A percentile compares a stretch with the other conserved stretches of the same genome.
phyloP scores from a whole-genome alignment of 2,329 filamentous ascomycete species.

The Colletotrichum acutatum region DNA sequence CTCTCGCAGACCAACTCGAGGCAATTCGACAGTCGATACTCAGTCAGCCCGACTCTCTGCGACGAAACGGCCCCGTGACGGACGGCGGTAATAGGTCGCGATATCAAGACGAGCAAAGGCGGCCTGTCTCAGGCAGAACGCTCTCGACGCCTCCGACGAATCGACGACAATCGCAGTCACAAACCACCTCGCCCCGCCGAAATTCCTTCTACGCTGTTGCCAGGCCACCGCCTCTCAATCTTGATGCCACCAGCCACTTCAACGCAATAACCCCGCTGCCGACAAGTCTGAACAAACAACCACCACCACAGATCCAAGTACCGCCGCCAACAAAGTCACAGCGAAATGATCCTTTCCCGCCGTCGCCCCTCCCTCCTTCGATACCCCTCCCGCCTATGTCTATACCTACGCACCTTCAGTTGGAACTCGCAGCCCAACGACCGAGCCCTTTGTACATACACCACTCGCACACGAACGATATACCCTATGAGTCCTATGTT shows the following conservation, averaged over 20 bases:
- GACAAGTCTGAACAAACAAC: constrained; percentile 20
- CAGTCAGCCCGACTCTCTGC: constrained; percentile 41
- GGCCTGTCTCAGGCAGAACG: constrained; percentile 52
- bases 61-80: constrained; percentile 40
- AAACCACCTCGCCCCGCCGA: constrained; percentile 52
- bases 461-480: constrained; percentile 64
- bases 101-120: constrained; percentile 45
- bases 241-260: constrained; percentile 43
- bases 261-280: constrained; percentile 13
- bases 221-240: constrained; percentile 57
- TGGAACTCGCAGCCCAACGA: constrained; percentile 70
- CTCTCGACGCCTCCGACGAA: constrained; percentile 64
- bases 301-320: constrained; percentile 39
- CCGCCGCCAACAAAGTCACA: constrained; percentile 47
- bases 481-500: constrained; percentile 90
- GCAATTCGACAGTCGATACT: constrained; percentile 42
- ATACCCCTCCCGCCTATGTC: constrained; percentile 76
- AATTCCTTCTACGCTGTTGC: constrained; percentile 61
- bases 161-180: constrained; percentile 48
- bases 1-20: constrained; percentile 47
- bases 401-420: constrained; percentile 71
- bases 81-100: constrained; percentile 40
- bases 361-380: constrained; percentile 62
- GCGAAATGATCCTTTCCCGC: constrained; percentile 45
- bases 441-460: constrained; percentile 75